Conservation (phyloP, 352 stramenopile genomes). For the Globisporangium abappressorium region DNA sequence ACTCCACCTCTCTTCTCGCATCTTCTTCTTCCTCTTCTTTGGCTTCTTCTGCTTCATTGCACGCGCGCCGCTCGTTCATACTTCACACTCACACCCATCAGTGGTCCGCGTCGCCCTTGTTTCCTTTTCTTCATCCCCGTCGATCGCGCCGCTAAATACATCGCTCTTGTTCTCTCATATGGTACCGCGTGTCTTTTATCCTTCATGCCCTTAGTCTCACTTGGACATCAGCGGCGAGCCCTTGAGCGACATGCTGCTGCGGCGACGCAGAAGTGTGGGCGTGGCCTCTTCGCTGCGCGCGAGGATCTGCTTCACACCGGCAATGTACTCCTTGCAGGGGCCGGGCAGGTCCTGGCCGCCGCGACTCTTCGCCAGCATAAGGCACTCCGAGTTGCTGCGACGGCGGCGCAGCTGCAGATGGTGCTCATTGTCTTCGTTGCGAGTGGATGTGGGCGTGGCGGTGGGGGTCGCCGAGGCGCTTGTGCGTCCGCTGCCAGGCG, state of each 20-base stretch:
- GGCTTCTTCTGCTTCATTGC: slow-evolving; percentile 2
- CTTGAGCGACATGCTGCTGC: slow-evolving; percentile 57
- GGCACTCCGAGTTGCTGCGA: slow-evolving; percentile 77
- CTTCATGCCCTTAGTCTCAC: background rate
- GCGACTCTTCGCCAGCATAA: slow-evolving; percentile 66
- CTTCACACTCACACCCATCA: slow-evolving; percentile 6
- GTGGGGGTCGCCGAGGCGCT: slow-evolving; percentile 26
- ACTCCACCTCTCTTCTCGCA: background rate
- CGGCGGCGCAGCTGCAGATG: slow-evolving; percentile 48
- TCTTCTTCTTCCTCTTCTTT: background rate
- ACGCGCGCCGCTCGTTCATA: slow-evolving; percentile 1
- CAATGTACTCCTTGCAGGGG: slow-evolving; percentile 84
- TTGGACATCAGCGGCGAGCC: slow-evolving; percentile 29
- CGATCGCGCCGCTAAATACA: slow-evolving; percentile 17
- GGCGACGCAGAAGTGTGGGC: slow-evolving; percentile 43
- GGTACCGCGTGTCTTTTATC: background rate
- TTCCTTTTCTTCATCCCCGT: background rate
- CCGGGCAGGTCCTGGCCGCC: slow-evolving; percentile 52
- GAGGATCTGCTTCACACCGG: slow-evolving; percentile 81
- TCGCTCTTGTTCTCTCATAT: slow-evolving; percentile 11
- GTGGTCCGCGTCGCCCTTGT: background rate
- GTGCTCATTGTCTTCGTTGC: slow-evolving; percentile 26
- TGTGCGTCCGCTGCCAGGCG: slow-evolving; percentile 14
- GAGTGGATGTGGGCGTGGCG: slow-evolving; percentile 33
- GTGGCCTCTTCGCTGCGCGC: slow-evolving; percentile 58